Percentiles rank a stretch among this genome's conserved stretches.
Evolutionary conservation across 371 early-diverging fungal species (phyloP).

Genomic region (Mycotypha africana): DNA sequence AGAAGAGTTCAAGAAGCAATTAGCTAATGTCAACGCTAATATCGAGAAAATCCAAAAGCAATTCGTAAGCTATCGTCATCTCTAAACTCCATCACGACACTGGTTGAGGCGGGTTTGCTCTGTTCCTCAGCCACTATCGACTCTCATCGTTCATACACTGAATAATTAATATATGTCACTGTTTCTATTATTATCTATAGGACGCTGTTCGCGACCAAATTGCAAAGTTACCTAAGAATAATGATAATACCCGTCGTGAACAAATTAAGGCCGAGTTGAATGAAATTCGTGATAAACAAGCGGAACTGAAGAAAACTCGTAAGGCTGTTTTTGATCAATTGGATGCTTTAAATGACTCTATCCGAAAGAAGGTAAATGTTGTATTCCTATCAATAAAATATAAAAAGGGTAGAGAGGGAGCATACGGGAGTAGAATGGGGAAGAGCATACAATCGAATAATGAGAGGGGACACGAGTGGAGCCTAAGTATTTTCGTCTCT

Average conservation of each 20-base stretch:
- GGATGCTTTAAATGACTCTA: constrained; percentile 57
- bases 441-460: too few relatives aligned
- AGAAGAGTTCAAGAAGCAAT: constrained; percentile 36
- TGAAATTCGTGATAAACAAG: constrained; percentile 59
- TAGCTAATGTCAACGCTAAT: constrained; percentile 44
- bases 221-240: constrained; percentile 37
- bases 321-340: constrained; percentile 60
- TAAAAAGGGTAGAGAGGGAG: neutral
- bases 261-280: constrained; percentile 57
- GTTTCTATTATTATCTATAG: too few relatives aligned
- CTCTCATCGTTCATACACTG: too few relatives aligned
- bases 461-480: neutral
- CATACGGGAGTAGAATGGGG: too few relatives aligned
- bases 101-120: too few relatives aligned
- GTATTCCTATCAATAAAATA: too few relatives aligned
- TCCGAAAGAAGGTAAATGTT: constrained; percentile 64
- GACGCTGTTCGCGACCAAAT: constrained; percentile 58
- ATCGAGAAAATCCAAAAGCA: constrained; percentile 57
- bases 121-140: too few relatives aligned
- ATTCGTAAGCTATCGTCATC: constrained; percentile 32
- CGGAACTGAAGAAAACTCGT: constrained; percentile 48
- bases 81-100: too few relatives aligned
- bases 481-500: too few relatives aligned
- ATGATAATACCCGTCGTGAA: constrained; percentile 42
- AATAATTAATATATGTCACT: too few relatives aligned